Percentiles rank a stretch among this genome's conserved stretches.
Evolutionary conservation across 2,329 filamentous ascomycete species (phyloP).

Genomic region (Phoma sp.): DNA sequence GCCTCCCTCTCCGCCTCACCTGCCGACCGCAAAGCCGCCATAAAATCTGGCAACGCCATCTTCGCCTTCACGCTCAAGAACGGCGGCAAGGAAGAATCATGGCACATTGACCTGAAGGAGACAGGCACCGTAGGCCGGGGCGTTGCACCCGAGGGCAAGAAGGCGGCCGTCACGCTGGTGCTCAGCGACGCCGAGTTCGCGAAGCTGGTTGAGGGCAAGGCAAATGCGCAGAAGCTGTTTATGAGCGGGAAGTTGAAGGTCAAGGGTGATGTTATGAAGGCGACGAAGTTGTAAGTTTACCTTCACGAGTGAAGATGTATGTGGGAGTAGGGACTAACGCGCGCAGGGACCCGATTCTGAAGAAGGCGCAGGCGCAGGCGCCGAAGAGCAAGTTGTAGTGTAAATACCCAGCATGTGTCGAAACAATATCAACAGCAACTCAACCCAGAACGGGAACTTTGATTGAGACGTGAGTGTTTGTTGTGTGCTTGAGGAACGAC

Average conservation of each 20-base stretch:
- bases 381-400: conserved; percentile 47
- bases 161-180: conserved; percentile 86
- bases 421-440: too few species aligned
- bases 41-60: conserved; percentile 86
- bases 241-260: conserved; percentile 99
- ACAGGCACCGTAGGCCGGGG: conserved; percentile 84
- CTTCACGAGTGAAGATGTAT: too few species aligned
- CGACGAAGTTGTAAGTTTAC: too few species aligned
- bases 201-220: conserved; percentile 83
- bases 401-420: too few species aligned
- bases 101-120: conserved; percentile 96
- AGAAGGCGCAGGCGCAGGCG: conserved; percentile 46
- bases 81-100: conserved; percentile 79
- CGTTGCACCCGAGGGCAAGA: conserved; percentile 69
- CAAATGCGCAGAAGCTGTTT: conserved; percentile 93
- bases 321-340: too few species aligned
- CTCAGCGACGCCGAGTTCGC: conserved; percentile 88
- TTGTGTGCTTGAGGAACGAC: background rate
- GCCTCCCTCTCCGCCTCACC: conserved; percentile 71
- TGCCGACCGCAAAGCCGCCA: conserved; percentile 81
- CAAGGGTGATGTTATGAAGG: conserved; percentile 96
- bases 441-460: too few species aligned
- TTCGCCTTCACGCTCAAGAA: conserved; percentile 96
- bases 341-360: conserved; percentile 80
- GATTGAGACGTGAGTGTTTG: too few species aligned